These are phyloP conservation scores for Pyracantha coccinea DNA, from an alignment of 331 rosid genomes.

Conservation along the genomic window DNA sequence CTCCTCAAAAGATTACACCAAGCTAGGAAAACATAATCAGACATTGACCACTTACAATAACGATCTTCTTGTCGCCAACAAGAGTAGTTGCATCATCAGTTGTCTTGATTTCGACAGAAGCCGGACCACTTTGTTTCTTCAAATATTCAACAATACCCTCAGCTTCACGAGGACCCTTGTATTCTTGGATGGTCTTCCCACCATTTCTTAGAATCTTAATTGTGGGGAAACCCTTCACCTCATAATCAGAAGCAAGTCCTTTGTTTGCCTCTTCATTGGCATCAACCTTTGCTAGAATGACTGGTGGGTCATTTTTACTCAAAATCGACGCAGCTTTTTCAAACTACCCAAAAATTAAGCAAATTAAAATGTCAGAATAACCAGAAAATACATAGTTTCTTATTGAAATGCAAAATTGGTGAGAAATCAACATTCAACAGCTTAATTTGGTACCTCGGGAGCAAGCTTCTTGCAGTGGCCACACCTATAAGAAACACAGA, in stretches of 20 bases:
- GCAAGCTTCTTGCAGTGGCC: conserved; percentile 84
- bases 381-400: background rate
- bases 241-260: conserved; percentile 48
- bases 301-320: conserved; percentile 63
- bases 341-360: conserved; percentile 32
- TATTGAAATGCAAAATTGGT: background rate
- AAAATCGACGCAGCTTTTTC: conserved; percentile 84
- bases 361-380: background rate
- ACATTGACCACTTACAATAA: conserved; percentile 41
- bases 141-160: conserved; percentile 76
- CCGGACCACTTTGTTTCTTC: conserved; percentile 86
- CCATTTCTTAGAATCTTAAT: conserved; percentile 77
- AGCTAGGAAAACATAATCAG: background rate
- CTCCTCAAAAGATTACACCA: background rate
- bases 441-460: conserved; percentile 66
- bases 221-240: conserved; percentile 73
- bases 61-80: conserved; percentile 55
- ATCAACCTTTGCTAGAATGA: conserved; percentile 77
- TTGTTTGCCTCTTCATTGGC: conserved; percentile 60
- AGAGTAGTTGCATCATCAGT: conserved; percentile 51
- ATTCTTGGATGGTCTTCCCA: conserved; percentile 70
- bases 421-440: background rate
- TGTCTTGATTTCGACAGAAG: conserved; percentile 64
- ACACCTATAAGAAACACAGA: conserved; percentile 43
- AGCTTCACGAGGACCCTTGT: conserved; percentile 86